Conservation (phyloP, 257 asterid genomes). For the Cinchona pubescens region DNA sequence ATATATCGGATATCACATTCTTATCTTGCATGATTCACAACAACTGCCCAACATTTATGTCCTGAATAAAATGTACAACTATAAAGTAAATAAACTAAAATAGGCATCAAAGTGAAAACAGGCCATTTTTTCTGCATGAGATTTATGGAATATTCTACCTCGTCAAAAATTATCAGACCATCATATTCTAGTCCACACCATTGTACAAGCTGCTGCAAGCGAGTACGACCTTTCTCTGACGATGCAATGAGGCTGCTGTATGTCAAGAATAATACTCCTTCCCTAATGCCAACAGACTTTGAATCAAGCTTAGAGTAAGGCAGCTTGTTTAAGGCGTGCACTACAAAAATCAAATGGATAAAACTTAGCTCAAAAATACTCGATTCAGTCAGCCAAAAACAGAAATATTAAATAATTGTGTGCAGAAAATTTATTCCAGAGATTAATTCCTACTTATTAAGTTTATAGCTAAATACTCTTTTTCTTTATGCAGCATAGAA, state of each 20-base stretch:
- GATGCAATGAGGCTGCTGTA: conserved; percentile 99
- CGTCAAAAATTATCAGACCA: conserved; percentile 90
- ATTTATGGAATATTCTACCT: conserved; percentile 54
- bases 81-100: neutral
- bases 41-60: conserved; percentile 6
- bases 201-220: conserved; percentile 89
- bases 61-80: neutral
- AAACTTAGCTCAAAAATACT: neutral
- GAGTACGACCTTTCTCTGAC: conserved; percentile 95
- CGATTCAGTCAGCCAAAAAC: neutral
- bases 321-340: conserved; percentile 97
- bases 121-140: neutral
- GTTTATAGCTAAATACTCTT: neutral
- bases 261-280: conserved; percentile 92
- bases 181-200: conserved; percentile 86
- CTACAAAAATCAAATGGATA: conserved; percentile 46
- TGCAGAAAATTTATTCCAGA: neutral
- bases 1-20: conserved; percentile 8
- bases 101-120: neutral
- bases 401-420: neutral
- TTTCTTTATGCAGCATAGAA: neutral
- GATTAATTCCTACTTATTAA: neutral
- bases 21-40: conserved; percentile 23
- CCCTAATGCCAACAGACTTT: conserved; percentile 73
- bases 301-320: conserved; percentile 97